Percentiles rank a stretch among this genome's conserved stretches.
phyloP scores from a whole-genome alignment of 1,284 basidiomycete genomes.

The Clitocybe nebularis region DNA sequence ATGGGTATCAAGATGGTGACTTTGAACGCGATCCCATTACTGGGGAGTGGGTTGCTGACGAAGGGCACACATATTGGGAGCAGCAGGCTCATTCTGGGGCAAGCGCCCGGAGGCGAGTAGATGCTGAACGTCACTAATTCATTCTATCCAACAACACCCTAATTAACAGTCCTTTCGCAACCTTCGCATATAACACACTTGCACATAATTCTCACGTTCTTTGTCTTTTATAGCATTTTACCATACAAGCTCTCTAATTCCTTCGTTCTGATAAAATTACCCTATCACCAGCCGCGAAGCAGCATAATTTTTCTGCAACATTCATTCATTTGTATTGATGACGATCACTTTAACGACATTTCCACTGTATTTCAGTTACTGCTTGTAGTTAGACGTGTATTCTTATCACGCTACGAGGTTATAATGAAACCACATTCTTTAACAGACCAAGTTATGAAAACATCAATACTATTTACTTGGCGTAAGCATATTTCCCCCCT shows the following conservation, averaged over 20 bases:
- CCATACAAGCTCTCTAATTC: conserved; percentile 1
- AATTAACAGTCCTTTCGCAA: neutral
- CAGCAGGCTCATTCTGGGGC: conserved; percentile 35
- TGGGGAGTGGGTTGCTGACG: conserved; percentile 61
- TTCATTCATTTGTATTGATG: conserved; percentile 13
- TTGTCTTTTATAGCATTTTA: conserved; percentile 7
- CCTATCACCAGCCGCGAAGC: conserved; percentile 1
- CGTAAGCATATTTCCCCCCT: conserved; percentile 30
- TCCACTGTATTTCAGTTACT: conserved; percentile 1
- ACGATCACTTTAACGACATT: conserved; percentile 10
- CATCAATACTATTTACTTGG: neutral
- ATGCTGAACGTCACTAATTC: conserved; percentile 26
- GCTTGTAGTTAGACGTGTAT: conserved; percentile 13
- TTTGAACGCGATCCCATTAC: conserved; percentile 66
- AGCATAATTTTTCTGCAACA: neutral
- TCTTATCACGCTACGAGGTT: conserved; percentile 3
- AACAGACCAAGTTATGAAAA: neutral
- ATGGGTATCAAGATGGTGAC: conserved; percentile 78
- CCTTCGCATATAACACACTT: conserved; percentile 3
- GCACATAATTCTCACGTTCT: conserved; percentile 5
- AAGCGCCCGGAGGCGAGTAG: conserved; percentile 21
- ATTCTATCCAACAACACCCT: neutral
- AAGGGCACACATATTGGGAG: conserved; percentile 62
- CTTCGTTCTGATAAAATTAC: conserved; percentile 2
- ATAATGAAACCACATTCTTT: neutral